These are phyloP conservation scores for Pedinophyceae sp. DNA, from an alignment of 139 green algal species.

Conservation along the genomic window DNA sequence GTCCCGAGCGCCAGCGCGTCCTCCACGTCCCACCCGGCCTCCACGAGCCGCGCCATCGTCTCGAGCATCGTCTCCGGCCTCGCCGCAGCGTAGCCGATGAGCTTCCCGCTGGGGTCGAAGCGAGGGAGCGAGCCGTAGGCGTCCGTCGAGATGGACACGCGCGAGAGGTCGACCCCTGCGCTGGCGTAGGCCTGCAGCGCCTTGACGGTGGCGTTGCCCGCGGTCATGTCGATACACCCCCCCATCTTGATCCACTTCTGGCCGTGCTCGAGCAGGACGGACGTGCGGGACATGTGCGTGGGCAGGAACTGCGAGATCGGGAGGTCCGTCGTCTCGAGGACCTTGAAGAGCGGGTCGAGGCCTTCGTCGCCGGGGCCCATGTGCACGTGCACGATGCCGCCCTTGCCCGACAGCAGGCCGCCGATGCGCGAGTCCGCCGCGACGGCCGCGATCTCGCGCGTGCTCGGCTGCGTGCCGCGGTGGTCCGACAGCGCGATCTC, in stretches of 20 bases:
- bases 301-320: slow-evolving; percentile 20
- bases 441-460: slow-evolving; percentile 12
- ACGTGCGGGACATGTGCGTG: slow-evolving; percentile 16
- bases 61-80: slow-evolving; percentile 4
- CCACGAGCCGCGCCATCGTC: slow-evolving; percentile 9
- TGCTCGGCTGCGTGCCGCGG: slow-evolving; percentile 11
- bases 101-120: slow-evolving; percentile 15
- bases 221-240: slow-evolving; percentile 21
- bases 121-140: slow-evolving; percentile 18
- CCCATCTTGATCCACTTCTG: slow-evolving; percentile 11
- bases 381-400: slow-evolving; percentile 21
- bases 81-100: slow-evolving; percentile 15
- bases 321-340: slow-evolving; percentile 8
- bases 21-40: slow-evolving; percentile 5
- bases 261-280: slow-evolving; percentile 8
- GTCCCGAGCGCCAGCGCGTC: slow-evolving; percentile 13
- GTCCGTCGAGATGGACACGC: slow-evolving; percentile 14
- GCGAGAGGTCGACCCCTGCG: background rate
- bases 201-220: background rate
- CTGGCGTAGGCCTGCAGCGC: background rate
- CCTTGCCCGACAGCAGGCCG: slow-evolving; percentile 25
- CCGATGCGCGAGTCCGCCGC: slow-evolving; percentile 21
- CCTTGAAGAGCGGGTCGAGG: slow-evolving; percentile 12
- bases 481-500: slow-evolving; percentile 30
- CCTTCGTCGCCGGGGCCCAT: slow-evolving; percentile 11